A percentile compares a stretch with the other conserved stretches of the same genome.
These are phyloP conservation scores for Aspergillus quadricinctus DNA, from an alignment of 2,329 filamentous ascomycete species.

Conservation along the genomic window DNA sequence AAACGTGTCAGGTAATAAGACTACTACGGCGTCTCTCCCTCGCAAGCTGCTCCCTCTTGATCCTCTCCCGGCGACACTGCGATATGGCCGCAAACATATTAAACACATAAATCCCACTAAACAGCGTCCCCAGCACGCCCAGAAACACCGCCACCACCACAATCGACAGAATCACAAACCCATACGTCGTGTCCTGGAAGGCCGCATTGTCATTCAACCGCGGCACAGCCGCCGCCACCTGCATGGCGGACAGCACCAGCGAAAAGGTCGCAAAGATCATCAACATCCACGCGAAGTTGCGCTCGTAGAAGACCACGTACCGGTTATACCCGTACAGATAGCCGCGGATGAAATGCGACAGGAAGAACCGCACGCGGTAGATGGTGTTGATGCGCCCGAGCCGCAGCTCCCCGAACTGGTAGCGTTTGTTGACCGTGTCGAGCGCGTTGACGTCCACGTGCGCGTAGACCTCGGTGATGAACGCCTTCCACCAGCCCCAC, in stretches of 20 bases:
- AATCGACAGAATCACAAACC: neutral
- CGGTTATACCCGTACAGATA: slow-evolving; percentile 27
- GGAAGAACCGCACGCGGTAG: slow-evolving; percentile 29
- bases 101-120: neutral
- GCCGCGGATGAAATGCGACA: slow-evolving; percentile 23
- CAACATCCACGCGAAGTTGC: slow-evolving; percentile 42
- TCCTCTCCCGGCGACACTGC: neutral
- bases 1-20: no score
- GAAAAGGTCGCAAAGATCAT: slow-evolving; percentile 41
- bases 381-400: slow-evolving; percentile 44
- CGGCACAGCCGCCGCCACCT: slow-evolving; percentile 28
- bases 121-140: neutral
- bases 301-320: slow-evolving; percentile 41
- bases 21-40: no score
- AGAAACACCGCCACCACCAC: neutral
- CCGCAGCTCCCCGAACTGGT: slow-evolving; percentile 43
- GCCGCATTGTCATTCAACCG: neutral
- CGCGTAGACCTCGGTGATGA: slow-evolving; percentile 29
- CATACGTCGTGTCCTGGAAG: neutral
- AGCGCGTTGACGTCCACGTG: slow-evolving; percentile 26
- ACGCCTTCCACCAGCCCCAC: slow-evolving; percentile 39
- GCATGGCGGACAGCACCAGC: slow-evolving; percentile 48
- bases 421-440: slow-evolving; percentile 34
- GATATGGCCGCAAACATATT: neutral
- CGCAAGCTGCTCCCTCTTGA: neutral